Base-by-base conservation (phyloP, 192 early-diverging fungal genomes). In the Piromyces sp. region DNA sequence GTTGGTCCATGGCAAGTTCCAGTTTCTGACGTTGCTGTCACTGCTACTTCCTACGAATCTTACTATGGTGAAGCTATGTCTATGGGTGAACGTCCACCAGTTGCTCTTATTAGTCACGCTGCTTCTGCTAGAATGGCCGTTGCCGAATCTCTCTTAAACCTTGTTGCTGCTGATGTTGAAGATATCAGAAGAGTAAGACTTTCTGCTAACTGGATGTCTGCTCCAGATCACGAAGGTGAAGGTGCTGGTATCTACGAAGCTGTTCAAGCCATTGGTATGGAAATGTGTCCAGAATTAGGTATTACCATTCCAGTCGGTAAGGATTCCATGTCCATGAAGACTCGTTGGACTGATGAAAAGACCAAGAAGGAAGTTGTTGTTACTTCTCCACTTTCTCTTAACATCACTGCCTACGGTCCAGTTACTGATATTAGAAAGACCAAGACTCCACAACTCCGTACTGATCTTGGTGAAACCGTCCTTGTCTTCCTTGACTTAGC, bases 311-410 rank as follows among this genome's bases (percentile, higher is more conserved):
- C 98, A 12, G 98, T 99, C 28, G 98, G 98, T 81, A 99, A 99
- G 90, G 98, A 99, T 88, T 98, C 96, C 14, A 97, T 98, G 96
- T 96, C 95, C 51, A 99, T 99, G 98, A 96, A 96, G 89, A 94
- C 96, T 88, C 92, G 92, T 83, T 98, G 96, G 96, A 83, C 79
- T 38, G 84, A 86, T 13, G 87, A 87, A 30, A 88, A 88, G 51
- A 79, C 84, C 15, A 68, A 68, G 22, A 26, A 68, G 26, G 5
- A 68, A 26, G 51, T 68, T 68, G 51, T 68, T n/a, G 95, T 98
- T 28, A 96, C 94, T 6, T 94, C 96, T 13, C 98, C 98, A 0
- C 85, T 99, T 79, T 93, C 95, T 80, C 88, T 98, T 40, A 94
- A 95, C 83, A 93, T 99, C 79, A 98, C 97, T 3, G 96, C 94